These are phyloP conservation scores for Cytospora leucostoma DNA, from an alignment of 2,329 filamentous ascomycete genomes.

Conservation along the genomic window DNA sequence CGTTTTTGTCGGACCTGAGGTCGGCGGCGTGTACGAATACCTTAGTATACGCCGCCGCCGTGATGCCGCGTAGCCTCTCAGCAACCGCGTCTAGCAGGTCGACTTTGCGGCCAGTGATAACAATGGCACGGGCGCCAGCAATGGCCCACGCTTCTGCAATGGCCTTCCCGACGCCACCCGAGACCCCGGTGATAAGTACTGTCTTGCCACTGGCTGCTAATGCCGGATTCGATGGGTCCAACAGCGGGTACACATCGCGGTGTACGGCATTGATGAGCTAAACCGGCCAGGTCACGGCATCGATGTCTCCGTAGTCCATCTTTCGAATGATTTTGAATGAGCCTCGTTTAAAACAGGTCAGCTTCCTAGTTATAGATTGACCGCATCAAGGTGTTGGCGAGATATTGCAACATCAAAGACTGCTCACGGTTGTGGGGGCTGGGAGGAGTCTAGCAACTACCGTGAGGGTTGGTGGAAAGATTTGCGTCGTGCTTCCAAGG, in stretches of 20 bases:
- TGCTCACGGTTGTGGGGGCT: too few species aligned
- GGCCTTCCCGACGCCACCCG: constrained; percentile 30
- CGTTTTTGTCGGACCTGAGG: constrained; percentile 28
- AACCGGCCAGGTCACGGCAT: constrained; percentile 30
- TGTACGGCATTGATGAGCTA: constrained; percentile 29
- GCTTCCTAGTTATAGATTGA: too few species aligned
- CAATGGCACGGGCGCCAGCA: constrained; percentile 29
- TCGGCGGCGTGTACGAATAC: constrained; percentile 28
- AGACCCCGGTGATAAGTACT: constrained; percentile 31
- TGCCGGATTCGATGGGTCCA: constrained; percentile 30
- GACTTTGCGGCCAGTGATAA: constrained; percentile 31
- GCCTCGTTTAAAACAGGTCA: too few species aligned
- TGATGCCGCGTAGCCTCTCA: constrained; percentile 23
- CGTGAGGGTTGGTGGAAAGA: too few species aligned
- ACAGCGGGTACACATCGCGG: constrained; percentile 30
- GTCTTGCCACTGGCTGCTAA: constrained; percentile 31
- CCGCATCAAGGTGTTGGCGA: too few species aligned
- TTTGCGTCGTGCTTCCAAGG: too few species aligned
- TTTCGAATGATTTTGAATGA: neutral
- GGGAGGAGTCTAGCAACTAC: too few species aligned
- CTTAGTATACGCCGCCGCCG: constrained; percentile 25
- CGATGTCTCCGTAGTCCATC: constrained; percentile 26
- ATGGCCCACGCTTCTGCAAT: constrained; percentile 31
- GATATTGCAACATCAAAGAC: too few species aligned
- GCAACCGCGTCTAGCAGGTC: constrained; percentile 30